Conservation (phyloP, 345 rosid genomes). For the Lepidium aucheri region DNA sequence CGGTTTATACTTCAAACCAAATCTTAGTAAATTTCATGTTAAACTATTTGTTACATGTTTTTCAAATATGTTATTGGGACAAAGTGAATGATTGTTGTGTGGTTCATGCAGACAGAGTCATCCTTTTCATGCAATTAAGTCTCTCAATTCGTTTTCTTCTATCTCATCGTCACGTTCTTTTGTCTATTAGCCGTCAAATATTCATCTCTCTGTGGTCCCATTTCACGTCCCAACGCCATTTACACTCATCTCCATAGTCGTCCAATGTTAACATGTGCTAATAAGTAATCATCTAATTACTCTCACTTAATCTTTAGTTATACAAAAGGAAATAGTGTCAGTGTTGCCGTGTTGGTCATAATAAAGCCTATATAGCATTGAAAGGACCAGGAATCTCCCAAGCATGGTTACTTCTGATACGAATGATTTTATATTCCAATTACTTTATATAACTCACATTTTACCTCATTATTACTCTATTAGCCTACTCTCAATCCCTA, state of each 20-base stretch:
- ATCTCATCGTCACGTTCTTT: slow-evolving; percentile 20
- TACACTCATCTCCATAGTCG: slow-evolving; percentile 2
- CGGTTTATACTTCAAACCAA: too few relatives aligned
- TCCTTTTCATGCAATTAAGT: slow-evolving; percentile 20
- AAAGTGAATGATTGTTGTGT: slow-evolving; percentile 9
- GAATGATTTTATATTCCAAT: not conserved
- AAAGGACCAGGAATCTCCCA: slow-evolving; percentile 22
- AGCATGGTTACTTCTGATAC: slow-evolving; percentile 18
- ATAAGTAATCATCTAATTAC: slow-evolving; percentile 1
- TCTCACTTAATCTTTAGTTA: slow-evolving; percentile 9
- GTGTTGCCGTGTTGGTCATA: slow-evolving; percentile 20
- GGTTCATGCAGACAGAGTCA: slow-evolving; percentile 15
- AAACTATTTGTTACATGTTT: not conserved
- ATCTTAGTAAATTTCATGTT: not conserved
- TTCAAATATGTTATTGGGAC: not conserved
- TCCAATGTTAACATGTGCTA: not conserved
- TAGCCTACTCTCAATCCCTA: slow-evolving; percentile 31
- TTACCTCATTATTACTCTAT: slow-evolving; percentile 24
- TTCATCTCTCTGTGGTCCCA: slow-evolving; percentile 22
- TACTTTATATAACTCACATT: not conserved
- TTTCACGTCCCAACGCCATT: slow-evolving; percentile 23
- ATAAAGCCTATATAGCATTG: not conserved
- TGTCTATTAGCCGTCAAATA: slow-evolving; percentile 27
- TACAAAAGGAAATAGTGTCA: not conserved
- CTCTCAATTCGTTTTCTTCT: not conserved